Conservation (phyloP, 768 basidiomycete genomes). For the Nidularia sp. region DNA sequence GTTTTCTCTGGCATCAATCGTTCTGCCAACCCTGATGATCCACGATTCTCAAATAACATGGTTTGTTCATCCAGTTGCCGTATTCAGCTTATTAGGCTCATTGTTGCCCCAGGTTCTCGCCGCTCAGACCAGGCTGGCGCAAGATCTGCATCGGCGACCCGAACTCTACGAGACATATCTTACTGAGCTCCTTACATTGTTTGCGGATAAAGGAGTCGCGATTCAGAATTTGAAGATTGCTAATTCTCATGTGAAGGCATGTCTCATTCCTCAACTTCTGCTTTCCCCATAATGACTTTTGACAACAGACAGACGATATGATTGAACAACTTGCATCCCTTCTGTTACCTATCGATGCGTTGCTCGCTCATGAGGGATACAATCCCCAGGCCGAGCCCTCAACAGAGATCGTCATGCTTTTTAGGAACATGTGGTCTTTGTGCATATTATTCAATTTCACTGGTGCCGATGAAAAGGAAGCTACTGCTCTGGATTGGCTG, state of each 20-base stretch:
- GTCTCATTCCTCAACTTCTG: conserved; percentile 4
- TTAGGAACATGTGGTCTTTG: conserved; percentile 93
- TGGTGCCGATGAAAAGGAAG: conserved; percentile 44
- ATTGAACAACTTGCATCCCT: conserved; percentile 84
- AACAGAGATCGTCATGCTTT: conserved; percentile 64
- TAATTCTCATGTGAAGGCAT: conserved; percentile 64
- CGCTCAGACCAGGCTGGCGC: conserved; percentile 86
- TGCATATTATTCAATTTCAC: conserved; percentile 86
- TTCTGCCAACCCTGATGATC: conserved; percentile 84
- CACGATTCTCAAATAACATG: conserved; percentile 86
- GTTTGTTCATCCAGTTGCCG: conserved; percentile 27
- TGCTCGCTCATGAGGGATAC: conserved; percentile 71
- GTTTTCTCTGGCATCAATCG: conserved; percentile 84
- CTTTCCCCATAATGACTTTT: not conserved
- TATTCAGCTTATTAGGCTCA: not conserved
- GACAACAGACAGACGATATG: conserved; percentile 69
- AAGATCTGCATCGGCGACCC: conserved; percentile 67
- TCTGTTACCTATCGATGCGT: conserved; percentile 85
- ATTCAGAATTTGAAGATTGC: conserved; percentile 78
- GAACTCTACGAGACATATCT: conserved; percentile 80
- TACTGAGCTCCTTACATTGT: conserved; percentile 79
- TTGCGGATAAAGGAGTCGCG: conserved; percentile 86
- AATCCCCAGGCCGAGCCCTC: conserved; percentile 52
- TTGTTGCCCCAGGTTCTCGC: conserved; percentile 61
- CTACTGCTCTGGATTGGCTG: conserved; percentile 74